Conservation (phyloP, 148 eudicot genomes). For the Polygonum maritimum region DNA sequence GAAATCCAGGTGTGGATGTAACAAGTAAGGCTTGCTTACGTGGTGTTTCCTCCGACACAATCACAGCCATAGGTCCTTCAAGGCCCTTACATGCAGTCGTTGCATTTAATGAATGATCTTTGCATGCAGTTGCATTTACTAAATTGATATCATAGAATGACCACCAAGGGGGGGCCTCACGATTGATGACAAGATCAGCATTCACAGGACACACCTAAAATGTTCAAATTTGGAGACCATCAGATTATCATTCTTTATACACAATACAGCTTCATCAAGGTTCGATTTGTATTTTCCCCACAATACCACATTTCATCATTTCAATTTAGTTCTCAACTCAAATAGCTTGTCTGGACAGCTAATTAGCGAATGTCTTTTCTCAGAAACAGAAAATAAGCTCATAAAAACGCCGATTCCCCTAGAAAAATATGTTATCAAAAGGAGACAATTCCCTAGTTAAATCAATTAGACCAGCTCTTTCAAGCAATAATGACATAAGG, state of each 20-base stretch:
- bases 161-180: constrained; percentile 68
- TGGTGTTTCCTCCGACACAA: constrained; percentile 95
- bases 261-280: background rate
- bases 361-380: too few relatives aligned
- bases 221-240: background rate
- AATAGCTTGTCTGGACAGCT: background rate
- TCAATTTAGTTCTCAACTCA: background rate
- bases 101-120: constrained; percentile 17
- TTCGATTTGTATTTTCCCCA: background rate
- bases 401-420: background rate
- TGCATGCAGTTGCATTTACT: constrained; percentile 40
- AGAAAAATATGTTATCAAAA: background rate
- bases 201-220: constrained; percentile 49
- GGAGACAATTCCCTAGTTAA: background rate
- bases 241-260: background rate
- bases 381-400: background rate
- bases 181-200: constrained; percentile 70
- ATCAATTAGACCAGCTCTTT: background rate
- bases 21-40: constrained; percentile 45
- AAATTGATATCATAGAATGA: constrained; percentile 65
- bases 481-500: background rate
- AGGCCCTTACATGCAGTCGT: constrained; percentile 49
- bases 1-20: background rate
- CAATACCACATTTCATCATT: background rate
- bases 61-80: constrained; percentile 76